Evolutionary conservation across 2,329 filamentous ascomycete species (phyloP), one percentile per base, ranked within the genome.

Genomic region (Colletotrichum horii): DNA sequence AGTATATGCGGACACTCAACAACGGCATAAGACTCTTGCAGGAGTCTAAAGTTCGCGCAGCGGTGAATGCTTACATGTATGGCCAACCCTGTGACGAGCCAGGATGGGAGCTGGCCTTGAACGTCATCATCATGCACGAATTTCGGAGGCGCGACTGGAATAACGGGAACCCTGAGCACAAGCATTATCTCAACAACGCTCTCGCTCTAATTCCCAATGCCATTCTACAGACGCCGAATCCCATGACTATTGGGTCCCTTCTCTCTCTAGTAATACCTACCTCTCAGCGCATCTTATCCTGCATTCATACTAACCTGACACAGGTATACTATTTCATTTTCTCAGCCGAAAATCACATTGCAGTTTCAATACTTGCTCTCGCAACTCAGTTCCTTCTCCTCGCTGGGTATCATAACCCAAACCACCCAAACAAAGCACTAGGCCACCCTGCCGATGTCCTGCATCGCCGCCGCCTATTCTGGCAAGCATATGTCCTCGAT

Each of bases 401-500:
- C 43, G 55, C 64, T 16, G 73, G 73, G 6, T 75, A 75, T 6
- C 73, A 75, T 28, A 64, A 58, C 1, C 38, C 19, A 11, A 56
- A 68, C 12, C 48, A 43, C n/a, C 38, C 69, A 8, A 26, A 22
- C 3, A 43, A 19, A 12, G n/a, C 43, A 1, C 61, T 19, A 2
- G 16, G 43, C 12, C 48, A 48, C 16, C 64, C 56, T 8, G 30
- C 8, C 7, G 32, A 69, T 4, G 43, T 68, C 28, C 56, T 73
- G 16, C 73, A 75, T 48, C 70, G 70, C 3, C 70, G 64, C 7
- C 64, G 73, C 28, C 19, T 75, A 15, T 73, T 75, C 11, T 73
- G 70, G 70, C 62, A 68, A 12, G 70, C 69, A n/a, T 75, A 73
- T 28, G n/a, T 75, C 16, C 32, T 75, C 12, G 73, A 75, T 8